These are phyloP conservation scores for Ulmus americana DNA, from an alignment of 331 rosid genomes.

Conservation along the genomic window DNA sequence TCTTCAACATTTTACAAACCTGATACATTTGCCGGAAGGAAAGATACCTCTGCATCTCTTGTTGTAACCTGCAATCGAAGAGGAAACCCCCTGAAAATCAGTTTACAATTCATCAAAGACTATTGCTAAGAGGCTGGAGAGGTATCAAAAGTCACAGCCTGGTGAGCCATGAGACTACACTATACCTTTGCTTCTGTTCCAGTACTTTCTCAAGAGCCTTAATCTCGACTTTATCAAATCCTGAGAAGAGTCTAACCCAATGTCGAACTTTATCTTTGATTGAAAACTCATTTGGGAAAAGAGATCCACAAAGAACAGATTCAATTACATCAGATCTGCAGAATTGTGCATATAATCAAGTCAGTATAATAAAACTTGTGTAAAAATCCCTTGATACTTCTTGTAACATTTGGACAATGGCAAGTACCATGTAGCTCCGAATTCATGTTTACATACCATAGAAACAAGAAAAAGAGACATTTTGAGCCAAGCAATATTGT, in stretches of 20 bases:
- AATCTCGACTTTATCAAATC: slow-evolving; percentile 81
- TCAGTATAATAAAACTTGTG: no score
- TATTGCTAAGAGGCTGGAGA: slow-evolving; percentile 22
- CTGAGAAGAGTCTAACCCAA: slow-evolving; percentile 69
- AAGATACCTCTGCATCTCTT: slow-evolving; percentile 92
- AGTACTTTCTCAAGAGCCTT: slow-evolving; percentile 93
- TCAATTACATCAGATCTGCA: slow-evolving; percentile 91
- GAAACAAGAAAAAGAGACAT: not conserved
- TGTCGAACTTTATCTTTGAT: slow-evolving; percentile 61
- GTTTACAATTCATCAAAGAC: slow-evolving; percentile 25
- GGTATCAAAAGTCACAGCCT: slow-evolving; percentile 21
- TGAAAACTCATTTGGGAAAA: slow-evolving; percentile 70
- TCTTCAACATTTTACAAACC: slow-evolving; percentile 45
- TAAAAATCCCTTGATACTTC: no score
- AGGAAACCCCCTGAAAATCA: slow-evolving; percentile 38
- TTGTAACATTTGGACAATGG: no score
- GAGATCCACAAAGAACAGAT: slow-evolving; percentile 62
- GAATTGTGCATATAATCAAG: not conserved
- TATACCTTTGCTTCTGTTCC: slow-evolving; percentile 95
- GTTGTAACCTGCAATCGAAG: slow-evolving; percentile 72
- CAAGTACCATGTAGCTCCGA: no score
- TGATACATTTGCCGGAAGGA: slow-evolving; percentile 62
- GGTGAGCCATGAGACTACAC: slow-evolving; percentile 20
- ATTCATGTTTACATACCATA: not conserved
- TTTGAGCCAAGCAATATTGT: slow-evolving; percentile 10